These are phyloP conservation scores for Ganoderma sinense DNA, from an alignment of 1,284 basidiomycete species.

Conservation along the genomic window DNA sequence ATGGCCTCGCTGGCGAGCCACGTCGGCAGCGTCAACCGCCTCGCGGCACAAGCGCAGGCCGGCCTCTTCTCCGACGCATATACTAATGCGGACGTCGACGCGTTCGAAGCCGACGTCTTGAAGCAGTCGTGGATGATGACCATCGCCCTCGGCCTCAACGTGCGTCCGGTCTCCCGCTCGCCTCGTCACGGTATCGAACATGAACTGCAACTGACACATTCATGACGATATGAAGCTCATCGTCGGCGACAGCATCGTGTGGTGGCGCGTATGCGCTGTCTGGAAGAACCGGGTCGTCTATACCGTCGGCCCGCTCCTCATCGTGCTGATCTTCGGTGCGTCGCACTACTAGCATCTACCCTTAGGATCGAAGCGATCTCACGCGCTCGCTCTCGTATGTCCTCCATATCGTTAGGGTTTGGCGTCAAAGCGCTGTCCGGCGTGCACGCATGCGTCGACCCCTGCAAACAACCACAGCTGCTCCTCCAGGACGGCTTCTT, in stretches of 20 bases:
- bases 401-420: neutral
- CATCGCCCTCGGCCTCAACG: neutral
- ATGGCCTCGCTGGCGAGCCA: conserved; percentile 1
- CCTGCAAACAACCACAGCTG: neutral
- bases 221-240: neutral
- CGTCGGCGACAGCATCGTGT: conserved; percentile 4
- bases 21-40: neutral
- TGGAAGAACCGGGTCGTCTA: neutral
- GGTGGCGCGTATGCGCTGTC: conserved; percentile 2
- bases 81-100: neutral
- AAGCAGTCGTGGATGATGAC: conserved; percentile 3
- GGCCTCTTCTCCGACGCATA: neutral
- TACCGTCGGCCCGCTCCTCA: neutral
- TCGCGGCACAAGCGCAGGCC: neutral
- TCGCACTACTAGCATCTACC: neutral
- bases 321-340: neutral
- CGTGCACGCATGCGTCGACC: neutral
- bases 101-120: neutral
- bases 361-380: neutral
- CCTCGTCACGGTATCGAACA: too few relatives aligned
- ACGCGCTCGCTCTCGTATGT: neutral
- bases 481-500: neutral
- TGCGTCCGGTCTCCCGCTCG: neutral
- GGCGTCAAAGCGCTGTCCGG: neutral
- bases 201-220: neutral